phyloP scores from a whole-genome alignment of 148 eudicot genomes.

The Salicornia ramosissima region DNA sequence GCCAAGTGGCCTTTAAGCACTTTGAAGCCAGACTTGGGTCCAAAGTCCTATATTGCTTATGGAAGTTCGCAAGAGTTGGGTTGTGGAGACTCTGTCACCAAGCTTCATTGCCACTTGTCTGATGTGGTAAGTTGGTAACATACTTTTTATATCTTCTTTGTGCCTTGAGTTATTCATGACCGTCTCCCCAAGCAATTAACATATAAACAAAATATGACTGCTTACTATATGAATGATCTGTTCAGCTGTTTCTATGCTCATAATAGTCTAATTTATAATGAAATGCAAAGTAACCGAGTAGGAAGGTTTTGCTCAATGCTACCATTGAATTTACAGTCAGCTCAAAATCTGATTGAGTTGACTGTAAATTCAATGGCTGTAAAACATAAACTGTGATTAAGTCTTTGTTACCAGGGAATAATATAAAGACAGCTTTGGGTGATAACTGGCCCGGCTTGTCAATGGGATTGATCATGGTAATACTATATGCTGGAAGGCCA shows the following conservation, averaged over 20 bases:
- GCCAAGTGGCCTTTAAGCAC: slow-evolving; percentile 34
- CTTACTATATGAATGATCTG: neutral
- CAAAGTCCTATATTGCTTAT: slow-evolving; percentile 73
- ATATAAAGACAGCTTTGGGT: neutral
- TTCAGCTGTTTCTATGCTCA: neutral
- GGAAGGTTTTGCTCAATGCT: neutral
- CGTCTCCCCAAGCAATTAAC: neutral
- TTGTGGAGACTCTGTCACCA: slow-evolving; percentile 68
- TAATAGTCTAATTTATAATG: neutral
- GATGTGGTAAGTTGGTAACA: slow-evolving; percentile 54
- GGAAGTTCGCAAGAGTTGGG: slow-evolving; percentile 66
- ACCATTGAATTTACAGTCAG: neutral
- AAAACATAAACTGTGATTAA: neutral
- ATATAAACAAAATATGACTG: neutral
- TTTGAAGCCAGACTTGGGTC: slow-evolving; percentile 71
- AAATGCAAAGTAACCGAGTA: neutral
- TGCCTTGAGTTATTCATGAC: neutral
- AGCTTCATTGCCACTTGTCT: slow-evolving; percentile 63
- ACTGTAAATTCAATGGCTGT: neutral
- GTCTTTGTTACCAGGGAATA: neutral
- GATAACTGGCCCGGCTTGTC: neutral
- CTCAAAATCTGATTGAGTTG: neutral
- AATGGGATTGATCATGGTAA: neutral
- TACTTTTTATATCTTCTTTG: neutral
- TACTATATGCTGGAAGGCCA: neutral